Base-by-base conservation (phyloP, 805 yeast species). In the Maudiozyma bulderi region DNA sequence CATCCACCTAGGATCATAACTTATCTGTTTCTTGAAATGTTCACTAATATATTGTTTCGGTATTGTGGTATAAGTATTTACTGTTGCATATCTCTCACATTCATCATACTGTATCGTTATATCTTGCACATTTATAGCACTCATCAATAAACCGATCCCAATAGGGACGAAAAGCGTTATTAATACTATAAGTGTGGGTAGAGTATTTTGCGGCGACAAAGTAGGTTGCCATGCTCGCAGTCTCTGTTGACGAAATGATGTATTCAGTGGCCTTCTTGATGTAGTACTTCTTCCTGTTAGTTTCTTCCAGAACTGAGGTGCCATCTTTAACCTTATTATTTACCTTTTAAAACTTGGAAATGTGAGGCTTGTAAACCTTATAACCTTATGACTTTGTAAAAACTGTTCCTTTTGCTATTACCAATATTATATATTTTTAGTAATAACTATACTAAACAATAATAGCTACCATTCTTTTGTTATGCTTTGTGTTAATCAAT, bases 201-300 rank as follows among this genome's bases (percentile, higher is more conserved):
- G 76, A 45, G 90, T 96, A n/a, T 95, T 81, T 55, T 82, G 81
- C 10, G 98, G 97, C 2, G 96, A 87, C 47, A 93, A 76, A 48
- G 90, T 87, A 1, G 98, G 98, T 56, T 79, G 82, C 80, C 82
- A 79, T 46, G 82, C 75, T 56, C 76, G 78, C 53, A 79, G 63
- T 54, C 83, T 62, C 54, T 79, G 84, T 57, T 85, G 95, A 60
- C 90, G 75, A 61, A 85, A 85, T 6, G 90, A 89, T 8, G 91
- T 85, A 63, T 86, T 78, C 47, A 79, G 78, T 34, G 83, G 83
- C 57, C 71, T 72, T 52, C 81, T 70, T 2, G 80, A 74, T 51
- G 73, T 73, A 20, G 15, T 43, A 30, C 40, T 32, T 10, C 20
- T 38, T n/a, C 35, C 15, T 8, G 35, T 32, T 31, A 29, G 20